Evolutionary conservation across 1,284 basidiomycete genomes (phyloP).

Genomic region (Tilletiaria anomala): DNA sequence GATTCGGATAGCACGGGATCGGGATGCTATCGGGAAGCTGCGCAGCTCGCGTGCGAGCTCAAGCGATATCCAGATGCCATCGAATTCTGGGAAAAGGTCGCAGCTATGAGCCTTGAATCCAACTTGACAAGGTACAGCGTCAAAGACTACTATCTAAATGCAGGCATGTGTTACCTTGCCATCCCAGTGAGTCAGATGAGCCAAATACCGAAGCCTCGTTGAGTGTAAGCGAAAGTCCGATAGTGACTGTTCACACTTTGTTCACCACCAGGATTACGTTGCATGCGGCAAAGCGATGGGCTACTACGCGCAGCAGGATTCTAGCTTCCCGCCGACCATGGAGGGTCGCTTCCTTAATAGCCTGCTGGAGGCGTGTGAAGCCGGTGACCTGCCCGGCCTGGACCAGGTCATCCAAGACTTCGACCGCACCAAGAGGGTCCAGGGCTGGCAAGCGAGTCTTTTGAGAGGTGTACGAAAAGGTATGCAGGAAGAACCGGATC

Average conservation of each 20-base stretch:
- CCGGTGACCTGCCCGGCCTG: conserved; percentile 28
- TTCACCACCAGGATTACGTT: conserved; percentile 21
- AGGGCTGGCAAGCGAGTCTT: conserved; percentile 32
- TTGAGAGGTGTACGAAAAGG: conserved; percentile 27
- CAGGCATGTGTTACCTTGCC: conserved; percentile 76
- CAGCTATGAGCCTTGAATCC: conserved; percentile 65
- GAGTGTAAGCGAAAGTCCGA: too few species aligned
- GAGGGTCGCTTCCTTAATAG: conserved; percentile 36
- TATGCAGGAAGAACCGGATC: conserved; percentile 34
- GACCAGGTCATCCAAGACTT: conserved; percentile 32
- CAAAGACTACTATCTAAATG: conserved; percentile 89
- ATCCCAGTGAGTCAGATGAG: conserved; percentile 57
- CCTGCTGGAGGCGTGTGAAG: conserved; percentile 28
- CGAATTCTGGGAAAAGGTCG: conserved; percentile 76
- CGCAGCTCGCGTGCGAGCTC: conserved; percentile 80
- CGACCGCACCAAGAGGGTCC: conserved; percentile 31
- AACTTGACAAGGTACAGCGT: conserved; percentile 93
- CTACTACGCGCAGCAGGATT: conserved; percentile 36
- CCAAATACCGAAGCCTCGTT: too few species aligned
- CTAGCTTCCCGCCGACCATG: conserved; percentile 32
- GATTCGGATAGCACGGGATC: conserved; percentile 63
- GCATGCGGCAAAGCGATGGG: conserved; percentile 34
- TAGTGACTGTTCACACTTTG: too few species aligned
- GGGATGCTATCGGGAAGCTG: conserved; percentile 87
- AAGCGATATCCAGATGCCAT: conserved; percentile 75